These are phyloP conservation scores for Lentinus brumalis DNA, from an alignment of 768 basidiomycete genomes.

Conservation along the genomic window DNA sequence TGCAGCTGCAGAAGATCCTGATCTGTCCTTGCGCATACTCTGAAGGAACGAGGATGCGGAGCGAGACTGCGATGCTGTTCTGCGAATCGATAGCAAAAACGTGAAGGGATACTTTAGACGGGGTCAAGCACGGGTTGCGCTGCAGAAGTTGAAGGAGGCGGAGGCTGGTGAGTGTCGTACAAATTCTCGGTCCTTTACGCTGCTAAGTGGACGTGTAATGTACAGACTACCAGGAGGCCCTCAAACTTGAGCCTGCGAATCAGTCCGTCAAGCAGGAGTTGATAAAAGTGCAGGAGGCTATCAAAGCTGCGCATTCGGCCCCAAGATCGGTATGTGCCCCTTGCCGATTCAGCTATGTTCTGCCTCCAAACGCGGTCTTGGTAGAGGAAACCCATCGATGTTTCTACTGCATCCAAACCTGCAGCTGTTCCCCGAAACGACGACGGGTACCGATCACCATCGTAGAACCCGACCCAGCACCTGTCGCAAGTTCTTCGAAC, in stretches of 20 bases:
- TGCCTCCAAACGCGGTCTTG: not conserved
- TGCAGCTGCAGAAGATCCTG: no score
- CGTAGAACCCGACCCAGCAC: conserved; percentile 40
- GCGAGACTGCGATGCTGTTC: conserved; percentile 71
- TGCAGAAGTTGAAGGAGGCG: conserved; percentile 60
- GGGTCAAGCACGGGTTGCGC: conserved; percentile 65
- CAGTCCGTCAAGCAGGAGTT: conserved; percentile 64
- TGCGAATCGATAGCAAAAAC: conserved; percentile 57
- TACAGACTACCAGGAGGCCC: conserved; percentile 62
- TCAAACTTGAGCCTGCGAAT: conserved; percentile 67
- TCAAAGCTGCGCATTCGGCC: conserved; percentile 38
- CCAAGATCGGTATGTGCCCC: conserved; percentile 25
- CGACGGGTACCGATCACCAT: conserved; percentile 68
- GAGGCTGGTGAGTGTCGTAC: conserved; percentile 51
- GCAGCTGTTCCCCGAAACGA: conserved; percentile 37
- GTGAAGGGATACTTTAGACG: conserved; percentile 82
- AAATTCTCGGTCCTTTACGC: not conserved
- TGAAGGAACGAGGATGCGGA: conserved; percentile 77
- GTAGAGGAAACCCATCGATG: conserved; percentile 24
- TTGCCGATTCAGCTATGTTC: not conserved
- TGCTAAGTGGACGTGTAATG: not conserved
- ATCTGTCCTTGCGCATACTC: not conserved
- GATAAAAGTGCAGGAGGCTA: conserved; percentile 45
- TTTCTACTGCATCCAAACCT: conserved; percentile 10
- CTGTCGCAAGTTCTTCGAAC: conserved; percentile 10